These are phyloP conservation scores for Lachancea thermotolerans DNA, from an alignment of 805 yeast species.

Conservation along the genomic window DNA sequence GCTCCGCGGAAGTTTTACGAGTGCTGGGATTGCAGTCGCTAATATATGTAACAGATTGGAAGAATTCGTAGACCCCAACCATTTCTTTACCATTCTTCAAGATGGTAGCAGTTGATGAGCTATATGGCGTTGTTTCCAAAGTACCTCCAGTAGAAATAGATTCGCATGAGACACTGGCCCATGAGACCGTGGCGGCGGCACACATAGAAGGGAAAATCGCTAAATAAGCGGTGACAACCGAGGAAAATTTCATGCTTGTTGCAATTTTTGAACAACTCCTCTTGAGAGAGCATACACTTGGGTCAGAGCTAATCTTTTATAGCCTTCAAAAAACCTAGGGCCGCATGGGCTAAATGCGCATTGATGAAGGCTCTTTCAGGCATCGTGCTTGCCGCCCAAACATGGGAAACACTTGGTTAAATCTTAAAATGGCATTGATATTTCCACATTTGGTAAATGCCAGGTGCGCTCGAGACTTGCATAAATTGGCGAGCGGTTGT, in stretches of 20 bases:
- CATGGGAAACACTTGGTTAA: too few relatives aligned
- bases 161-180: constrained; percentile 14
- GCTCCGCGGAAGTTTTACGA: constrained; percentile 5
- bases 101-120: constrained; percentile 15
- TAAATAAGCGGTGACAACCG: neutral
- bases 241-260: neutral
- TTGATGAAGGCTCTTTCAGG: neutral
- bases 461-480: neutral
- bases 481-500: neutral
- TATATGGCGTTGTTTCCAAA: constrained; percentile 23
- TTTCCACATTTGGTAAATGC: constrained; percentile 1
- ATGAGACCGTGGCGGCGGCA: neutral
- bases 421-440: neutral
- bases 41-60: constrained; percentile 20
- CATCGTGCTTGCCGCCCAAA: too few relatives aligned
- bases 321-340: neutral
- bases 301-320: neutral
- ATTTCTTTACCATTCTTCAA: constrained; percentile 14
- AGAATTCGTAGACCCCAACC: constrained; percentile 19
- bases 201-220: neutral
- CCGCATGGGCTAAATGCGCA: neutral
- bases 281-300: neutral
- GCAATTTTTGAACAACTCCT: too few relatives aligned
- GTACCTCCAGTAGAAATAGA: constrained; percentile 17
- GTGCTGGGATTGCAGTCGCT: constrained; percentile 16